Percentiles rank a stretch among this genome's conserved stretches.
Evolutionary conservation across 495 filamentous ascomycete genomes (phyloP).

Genomic region (Usnea hakonensis): DNA sequence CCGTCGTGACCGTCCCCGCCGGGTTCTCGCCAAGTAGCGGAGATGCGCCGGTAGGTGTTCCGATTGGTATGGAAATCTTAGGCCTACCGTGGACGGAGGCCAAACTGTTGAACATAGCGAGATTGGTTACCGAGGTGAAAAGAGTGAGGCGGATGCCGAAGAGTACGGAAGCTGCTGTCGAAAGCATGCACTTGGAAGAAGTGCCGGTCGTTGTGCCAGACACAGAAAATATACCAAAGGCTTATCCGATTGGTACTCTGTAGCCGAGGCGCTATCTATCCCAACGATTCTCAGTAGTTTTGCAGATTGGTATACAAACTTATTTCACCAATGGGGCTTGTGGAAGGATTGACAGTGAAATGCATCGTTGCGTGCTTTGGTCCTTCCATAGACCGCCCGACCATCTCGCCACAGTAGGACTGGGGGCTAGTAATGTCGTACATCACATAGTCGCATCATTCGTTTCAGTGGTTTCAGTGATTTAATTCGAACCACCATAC

Average conservation of each 20-base stretch:
- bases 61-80: slow-evolving; percentile 59
- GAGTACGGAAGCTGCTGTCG: slow-evolving; percentile 32
- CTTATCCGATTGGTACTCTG: slow-evolving; percentile 38
- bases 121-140: slow-evolving; percentile 34
- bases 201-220: slow-evolving; percentile 41
- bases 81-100: slow-evolving; percentile 47
- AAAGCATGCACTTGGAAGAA: slow-evolving; percentile 26
- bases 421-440: too few species aligned
- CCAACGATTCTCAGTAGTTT: too few species aligned
- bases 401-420: too few species aligned
- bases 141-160: slow-evolving; percentile 39
- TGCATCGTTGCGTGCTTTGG: too few species aligned
- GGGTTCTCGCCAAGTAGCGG: slow-evolving; percentile 38
- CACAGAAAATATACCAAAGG: slow-evolving; percentile 31
- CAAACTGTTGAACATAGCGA: slow-evolving; percentile 45
- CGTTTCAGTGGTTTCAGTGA: too few species aligned
- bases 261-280: too few species aligned
- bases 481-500: too few species aligned
- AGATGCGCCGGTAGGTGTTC: slow-evolving; percentile 48
- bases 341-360: too few species aligned
- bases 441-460: too few species aligned
- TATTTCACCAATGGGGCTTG: too few species aligned
- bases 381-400: too few species aligned
- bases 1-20: slow-evolving; percentile 54
- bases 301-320: too few species aligned